A percentile compares a stretch with the other conserved stretches of the same genome.
Conservation (phyloP, 768 basidiomycete genomes). For the Boletus edulis region DNA sequence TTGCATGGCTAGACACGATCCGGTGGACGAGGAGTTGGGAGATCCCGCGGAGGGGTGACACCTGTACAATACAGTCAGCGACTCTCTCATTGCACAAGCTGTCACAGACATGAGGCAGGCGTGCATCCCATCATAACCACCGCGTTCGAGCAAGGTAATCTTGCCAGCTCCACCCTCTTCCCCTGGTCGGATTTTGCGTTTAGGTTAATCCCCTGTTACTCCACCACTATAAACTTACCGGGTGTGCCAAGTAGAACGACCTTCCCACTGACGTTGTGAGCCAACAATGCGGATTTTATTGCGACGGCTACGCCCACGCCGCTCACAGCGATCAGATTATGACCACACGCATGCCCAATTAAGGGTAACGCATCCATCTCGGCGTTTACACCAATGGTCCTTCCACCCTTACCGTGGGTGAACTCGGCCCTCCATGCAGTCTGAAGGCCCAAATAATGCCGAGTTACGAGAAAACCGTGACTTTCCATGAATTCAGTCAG, state of each 20-base stretch:
- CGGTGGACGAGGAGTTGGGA: conserved; percentile 47
- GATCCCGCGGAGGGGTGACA: conserved; percentile 69
- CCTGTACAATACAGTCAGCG: conserved; percentile 40
- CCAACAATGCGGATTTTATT: conserved; percentile 64
- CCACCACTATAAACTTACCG: conserved; percentile 36
- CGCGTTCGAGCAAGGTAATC: conserved; percentile 65
- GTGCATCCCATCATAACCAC: conserved; percentile 81
- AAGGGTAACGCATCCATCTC: conserved; percentile 68
- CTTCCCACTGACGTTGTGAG: conserved; percentile 61
- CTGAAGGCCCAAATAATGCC: conserved; percentile 63
- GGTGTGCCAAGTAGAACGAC: conserved; percentile 78
- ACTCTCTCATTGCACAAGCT: conserved; percentile 5
- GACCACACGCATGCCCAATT: conserved; percentile 70
- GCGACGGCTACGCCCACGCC: conserved; percentile 76
- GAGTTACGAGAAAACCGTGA: conserved; percentile 70
- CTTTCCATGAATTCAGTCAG: conserved; percentile 64
- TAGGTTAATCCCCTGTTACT: background rate
- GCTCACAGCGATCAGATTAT: conserved; percentile 79
- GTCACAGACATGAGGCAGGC: conserved; percentile 65
- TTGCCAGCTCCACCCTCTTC: conserved; percentile 84
- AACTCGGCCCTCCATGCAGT: conserved; percentile 82
- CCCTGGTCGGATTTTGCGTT: conserved; percentile 38
- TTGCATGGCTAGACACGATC: conserved; percentile 62
- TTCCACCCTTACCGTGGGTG: conserved; percentile 54
- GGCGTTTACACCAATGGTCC: conserved; percentile 74